phyloP scores from a whole-genome alignment of 139 green algal genomes.

The Coelastrella sp. region DNA sequence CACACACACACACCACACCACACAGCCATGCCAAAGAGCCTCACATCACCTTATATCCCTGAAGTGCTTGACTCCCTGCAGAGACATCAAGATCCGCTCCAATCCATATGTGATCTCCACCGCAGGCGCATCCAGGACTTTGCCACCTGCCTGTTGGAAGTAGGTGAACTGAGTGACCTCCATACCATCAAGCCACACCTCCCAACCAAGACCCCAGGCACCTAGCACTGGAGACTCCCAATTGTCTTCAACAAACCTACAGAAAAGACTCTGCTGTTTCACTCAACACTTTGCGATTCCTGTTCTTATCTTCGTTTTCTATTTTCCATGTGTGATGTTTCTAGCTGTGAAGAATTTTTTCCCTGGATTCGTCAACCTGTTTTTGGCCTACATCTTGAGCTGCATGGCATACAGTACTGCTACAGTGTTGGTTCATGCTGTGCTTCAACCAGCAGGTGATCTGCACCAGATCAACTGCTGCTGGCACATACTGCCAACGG shows the following conservation, averaged over 20 bases:
- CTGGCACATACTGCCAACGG: too few relatives aligned
- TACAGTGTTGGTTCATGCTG: too few relatives aligned
- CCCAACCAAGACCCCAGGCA: conserved; percentile 98
- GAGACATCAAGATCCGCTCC: conserved; percentile 97
- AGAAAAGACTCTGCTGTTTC: too few relatives aligned
- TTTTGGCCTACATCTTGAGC: too few relatives aligned
- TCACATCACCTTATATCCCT: conserved; percentile 91
- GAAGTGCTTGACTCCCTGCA: conserved; percentile 98
- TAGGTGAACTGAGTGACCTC: conserved; percentile 99
- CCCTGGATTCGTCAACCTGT: too few relatives aligned
- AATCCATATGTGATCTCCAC: conserved; percentile 99
- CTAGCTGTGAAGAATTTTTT: too few relatives aligned
- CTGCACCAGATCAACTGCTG: too few relatives aligned
- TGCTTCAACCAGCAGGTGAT: too few relatives aligned
- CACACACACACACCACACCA: too few relatives aligned
- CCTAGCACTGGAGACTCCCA: conserved; percentile 97
- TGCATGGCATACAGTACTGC: too few relatives aligned
- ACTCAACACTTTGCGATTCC: background rate
- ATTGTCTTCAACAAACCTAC: conserved; percentile 99
- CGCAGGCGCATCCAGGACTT: conserved; percentile 78
- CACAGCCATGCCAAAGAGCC: background rate
- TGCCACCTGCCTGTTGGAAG: conserved; percentile 94
- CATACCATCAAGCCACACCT: conserved; percentile 98
- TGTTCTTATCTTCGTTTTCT: too few relatives aligned
- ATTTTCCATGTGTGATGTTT: too few relatives aligned